Evolutionary conservation across 176 grass and related monocot genomes (phyloP).

Genomic region (Carex myosuroides): DNA sequence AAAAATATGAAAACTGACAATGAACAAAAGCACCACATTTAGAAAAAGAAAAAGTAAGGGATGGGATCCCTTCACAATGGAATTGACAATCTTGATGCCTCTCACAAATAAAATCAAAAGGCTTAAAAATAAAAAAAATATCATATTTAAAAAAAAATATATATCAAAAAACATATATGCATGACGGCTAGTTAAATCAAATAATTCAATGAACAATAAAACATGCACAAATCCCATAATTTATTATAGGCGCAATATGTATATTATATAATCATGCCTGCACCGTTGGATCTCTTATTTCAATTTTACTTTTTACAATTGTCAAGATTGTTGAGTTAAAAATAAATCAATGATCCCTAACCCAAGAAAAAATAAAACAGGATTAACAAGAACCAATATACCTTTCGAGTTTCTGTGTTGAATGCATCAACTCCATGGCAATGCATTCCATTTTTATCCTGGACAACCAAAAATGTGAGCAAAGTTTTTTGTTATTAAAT

Average conservation of each 20-base stretch:
- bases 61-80: neutral
- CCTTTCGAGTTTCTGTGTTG: slow-evolving; percentile 71
- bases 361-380: slow-evolving; percentile 6
- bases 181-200: neutral
- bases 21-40: neutral
- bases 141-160: neutral
- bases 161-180: neutral
- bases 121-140: neutral
- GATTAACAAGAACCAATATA: slow-evolving; percentile 26
- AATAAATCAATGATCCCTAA: neutral
- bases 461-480: slow-evolving; percentile 7
- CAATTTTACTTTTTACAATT: neutral
- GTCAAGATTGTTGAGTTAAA: neutral
- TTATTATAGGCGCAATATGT: neutral
- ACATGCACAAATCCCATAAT: neutral
- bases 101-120: neutral
- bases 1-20: neutral
- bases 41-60: neutral
- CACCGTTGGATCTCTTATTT: neutral
- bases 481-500: neutral
- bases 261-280: neutral
- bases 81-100: neutral
- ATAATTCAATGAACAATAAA: neutral
- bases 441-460: slow-evolving; percentile 56
- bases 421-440: slow-evolving; percentile 95